These are phyloP conservation scores for Tolypocladium nubicola DNA, from an alignment of 2,329 filamentous ascomycete species.

Conservation along the genomic window DNA sequence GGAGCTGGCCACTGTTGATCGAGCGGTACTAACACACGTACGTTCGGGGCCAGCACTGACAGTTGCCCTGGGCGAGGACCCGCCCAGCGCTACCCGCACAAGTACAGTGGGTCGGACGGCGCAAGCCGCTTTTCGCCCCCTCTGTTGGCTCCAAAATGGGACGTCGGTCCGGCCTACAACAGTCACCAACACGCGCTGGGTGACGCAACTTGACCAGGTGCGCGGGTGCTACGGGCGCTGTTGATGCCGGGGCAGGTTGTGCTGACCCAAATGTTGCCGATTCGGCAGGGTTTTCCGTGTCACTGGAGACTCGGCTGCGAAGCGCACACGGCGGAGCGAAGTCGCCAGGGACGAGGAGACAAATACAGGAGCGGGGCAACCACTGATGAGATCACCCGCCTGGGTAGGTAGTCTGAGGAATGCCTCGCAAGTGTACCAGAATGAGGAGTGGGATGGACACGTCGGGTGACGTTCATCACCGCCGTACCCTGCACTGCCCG, in stretches of 20 bases:
- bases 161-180: background rate
- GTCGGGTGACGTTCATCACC: background rate
- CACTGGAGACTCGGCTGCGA: background rate
- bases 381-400: background rate
- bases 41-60: background rate
- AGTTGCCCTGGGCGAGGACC: background rate
- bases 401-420: too few species aligned
- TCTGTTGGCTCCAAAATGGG: background rate
- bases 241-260: too few species aligned
- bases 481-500: background rate
- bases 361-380: background rate
- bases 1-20: background rate
- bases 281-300: background rate
- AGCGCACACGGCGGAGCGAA: background rate
- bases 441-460: background rate
- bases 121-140: background rate
- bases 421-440: background rate
- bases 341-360: background rate
- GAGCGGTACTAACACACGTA: background rate
- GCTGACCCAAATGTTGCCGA: background rate
- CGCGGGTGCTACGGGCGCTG: background rate
- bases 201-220: background rate
- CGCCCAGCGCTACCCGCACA: background rate
- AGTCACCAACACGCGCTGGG: background rate
- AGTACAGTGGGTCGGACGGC: background rate